Evolutionary conservation across 805 yeast species (phyloP).

Genomic region (Priceomyces haplophilus): DNA sequence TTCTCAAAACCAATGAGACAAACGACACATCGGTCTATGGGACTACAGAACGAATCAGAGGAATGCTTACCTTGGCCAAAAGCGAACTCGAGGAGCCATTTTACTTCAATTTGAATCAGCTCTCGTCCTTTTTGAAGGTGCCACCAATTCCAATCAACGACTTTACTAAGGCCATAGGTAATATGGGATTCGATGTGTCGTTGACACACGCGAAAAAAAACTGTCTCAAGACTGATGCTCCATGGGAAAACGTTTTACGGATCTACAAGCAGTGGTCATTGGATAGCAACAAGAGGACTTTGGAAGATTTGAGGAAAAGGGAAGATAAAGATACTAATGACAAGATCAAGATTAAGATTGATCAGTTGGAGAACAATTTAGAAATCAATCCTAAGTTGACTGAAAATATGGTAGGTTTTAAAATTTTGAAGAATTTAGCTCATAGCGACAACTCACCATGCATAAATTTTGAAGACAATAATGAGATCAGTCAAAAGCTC

Average conservation of each 20-base stretch:
- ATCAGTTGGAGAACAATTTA: constrained; percentile 23
- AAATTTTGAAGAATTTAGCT: constrained; percentile 46
- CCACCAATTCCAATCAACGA: constrained; percentile 78
- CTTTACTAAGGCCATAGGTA: constrained; percentile 77
- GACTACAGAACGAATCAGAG: constrained; percentile 80
- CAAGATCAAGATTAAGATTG: constrained; percentile 15
- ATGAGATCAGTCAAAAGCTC: constrained; percentile 55
- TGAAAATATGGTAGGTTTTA: constrained; percentile 46
- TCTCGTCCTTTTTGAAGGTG: constrained; percentile 73
- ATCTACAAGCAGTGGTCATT: constrained; percentile 61
- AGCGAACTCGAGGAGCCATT: constrained; percentile 69
- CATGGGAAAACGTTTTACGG: constrained; percentile 75
- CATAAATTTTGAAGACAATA: constrained; percentile 49
- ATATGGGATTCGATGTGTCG: constrained; percentile 77
- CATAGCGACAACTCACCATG: constrained; percentile 34
- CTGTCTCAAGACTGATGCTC: constrained; percentile 86
- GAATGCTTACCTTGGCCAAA: constrained; percentile 84
- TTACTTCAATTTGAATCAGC: constrained; percentile 75
- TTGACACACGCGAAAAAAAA: constrained; percentile 87
- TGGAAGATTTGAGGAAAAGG: constrained; percentile 20
- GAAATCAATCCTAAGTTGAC: constrained; percentile 43
- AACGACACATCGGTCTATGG: constrained; percentile 61
- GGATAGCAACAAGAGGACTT: constrained; percentile 22
- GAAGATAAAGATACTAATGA: constrained; percentile 9
- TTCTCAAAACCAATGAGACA: constrained; percentile 52